Percentiles rank a stretch among this genome's conserved stretches.
Conservation (phyloP, 1,139 yeast genomes). For the Saccharomycopsis phalli region DNA sequence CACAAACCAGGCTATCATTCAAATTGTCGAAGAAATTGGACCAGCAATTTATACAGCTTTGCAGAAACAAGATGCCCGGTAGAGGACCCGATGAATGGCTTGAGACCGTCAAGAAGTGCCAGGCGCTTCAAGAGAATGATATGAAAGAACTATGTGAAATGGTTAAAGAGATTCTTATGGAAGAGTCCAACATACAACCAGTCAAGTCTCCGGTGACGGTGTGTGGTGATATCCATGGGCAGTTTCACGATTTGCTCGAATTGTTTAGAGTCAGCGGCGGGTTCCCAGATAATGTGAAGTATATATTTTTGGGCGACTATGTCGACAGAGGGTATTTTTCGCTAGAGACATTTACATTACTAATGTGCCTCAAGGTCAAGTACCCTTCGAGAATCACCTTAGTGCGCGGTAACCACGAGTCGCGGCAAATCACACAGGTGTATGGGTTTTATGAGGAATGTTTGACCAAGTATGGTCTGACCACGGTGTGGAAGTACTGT, state of each 20-base stretch:
- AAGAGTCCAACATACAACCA: conserved; percentile 92
- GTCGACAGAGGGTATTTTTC: conserved; percentile 96
- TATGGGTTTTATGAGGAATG: conserved; percentile 94
- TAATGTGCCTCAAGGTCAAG: conserved; percentile 83
- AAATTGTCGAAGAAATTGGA: no score
- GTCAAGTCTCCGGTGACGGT: conserved; percentile 97
- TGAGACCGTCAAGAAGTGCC: conserved; percentile 85
- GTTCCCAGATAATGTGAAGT: conserved; percentile 69
- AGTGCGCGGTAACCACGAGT: conserved; percentile 91
- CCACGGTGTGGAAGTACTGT: conserved; percentile 97
- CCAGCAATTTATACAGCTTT: no score
- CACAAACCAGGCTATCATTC: no score
- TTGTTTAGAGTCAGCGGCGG: conserved; percentile 91
- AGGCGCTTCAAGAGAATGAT: conserved; percentile 81
- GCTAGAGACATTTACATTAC: conserved; percentile 80
- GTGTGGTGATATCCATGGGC: conserved; percentile 98
- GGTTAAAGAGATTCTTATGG: conserved; percentile 85
- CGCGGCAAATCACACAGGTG: conserved; percentile 91
- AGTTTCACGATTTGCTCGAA: conserved; percentile 89
- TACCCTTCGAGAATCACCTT: conserved; percentile 81
- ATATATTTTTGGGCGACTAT: conserved; percentile 86
- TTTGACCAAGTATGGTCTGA: conserved; percentile 81
- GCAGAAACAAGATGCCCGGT: not conserved
- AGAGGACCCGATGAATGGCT: conserved; percentile 96
- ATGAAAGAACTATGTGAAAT: conserved; percentile 95